A percentile compares a stretch with the other conserved stretches of the same genome.
These are phyloP conservation scores for Starmerella riodocensis DNA, from an alignment of 805 yeast genomes.

Conservation along the genomic window DNA sequence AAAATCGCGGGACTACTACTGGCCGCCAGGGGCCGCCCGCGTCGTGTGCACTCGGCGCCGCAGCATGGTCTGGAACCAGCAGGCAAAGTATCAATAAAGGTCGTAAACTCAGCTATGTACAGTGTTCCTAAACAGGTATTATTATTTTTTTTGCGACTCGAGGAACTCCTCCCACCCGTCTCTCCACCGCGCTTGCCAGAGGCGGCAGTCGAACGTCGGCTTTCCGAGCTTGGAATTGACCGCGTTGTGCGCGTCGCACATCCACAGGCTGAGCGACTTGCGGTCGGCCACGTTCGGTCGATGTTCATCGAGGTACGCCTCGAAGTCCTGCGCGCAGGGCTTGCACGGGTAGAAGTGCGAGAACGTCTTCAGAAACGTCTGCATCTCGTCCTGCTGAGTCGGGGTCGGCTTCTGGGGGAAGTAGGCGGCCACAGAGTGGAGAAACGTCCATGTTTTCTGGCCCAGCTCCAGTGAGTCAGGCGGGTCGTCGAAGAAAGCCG, in stretches of 20 bases:
- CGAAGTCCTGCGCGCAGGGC: slow-evolving; percentile 82
- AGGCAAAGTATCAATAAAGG: no score
- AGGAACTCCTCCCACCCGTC: slow-evolving; percentile 70
- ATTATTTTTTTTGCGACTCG: slow-evolving; percentile 5
- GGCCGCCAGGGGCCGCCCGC: no score
- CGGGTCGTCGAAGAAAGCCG: slow-evolving; percentile 45
- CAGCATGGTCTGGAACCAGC: no score
- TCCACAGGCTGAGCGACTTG: slow-evolving; percentile 80
- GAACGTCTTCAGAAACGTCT: slow-evolving; percentile 53
- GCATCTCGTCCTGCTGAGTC: slow-evolving; percentile 57
- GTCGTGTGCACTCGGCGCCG: no score
- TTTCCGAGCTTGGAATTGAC: slow-evolving; percentile 84
- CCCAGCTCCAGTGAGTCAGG: slow-evolving; percentile 79
- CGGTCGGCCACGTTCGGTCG: slow-evolving; percentile 29
- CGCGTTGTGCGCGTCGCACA: slow-evolving; percentile 88
- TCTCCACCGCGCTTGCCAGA: slow-evolving; percentile 90
- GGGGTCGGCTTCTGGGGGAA: slow-evolving; percentile 61
- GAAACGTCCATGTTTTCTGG: slow-evolving; percentile 77
- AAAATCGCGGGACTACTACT: no score
- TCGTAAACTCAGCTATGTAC: neutral
- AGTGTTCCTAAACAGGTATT: no score
- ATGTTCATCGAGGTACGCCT: slow-evolving; percentile 39
- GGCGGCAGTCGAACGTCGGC: slow-evolving; percentile 68
- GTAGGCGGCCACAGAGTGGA: slow-evolving; percentile 80
- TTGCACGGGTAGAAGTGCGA: slow-evolving; percentile 83